phyloP scores from a whole-genome alignment of 2,329 filamentous ascomycete genomes.

The Trichothecium sympodiale region DNA sequence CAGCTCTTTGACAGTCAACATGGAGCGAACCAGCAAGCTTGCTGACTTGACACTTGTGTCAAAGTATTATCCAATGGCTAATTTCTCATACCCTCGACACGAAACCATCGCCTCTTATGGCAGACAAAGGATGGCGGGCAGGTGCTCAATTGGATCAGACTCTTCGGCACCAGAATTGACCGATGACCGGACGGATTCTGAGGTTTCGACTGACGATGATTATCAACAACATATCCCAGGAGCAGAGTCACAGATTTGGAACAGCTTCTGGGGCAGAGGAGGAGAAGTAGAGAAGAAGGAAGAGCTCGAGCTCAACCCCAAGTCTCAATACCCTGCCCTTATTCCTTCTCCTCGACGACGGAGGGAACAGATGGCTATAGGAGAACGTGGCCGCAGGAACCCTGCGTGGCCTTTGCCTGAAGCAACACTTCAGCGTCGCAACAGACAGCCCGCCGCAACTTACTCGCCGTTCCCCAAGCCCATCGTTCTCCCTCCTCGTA shows the following conservation, averaged over 20 bases:
- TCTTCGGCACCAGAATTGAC: conserved; percentile 36
- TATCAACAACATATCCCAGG: conserved; percentile 32
- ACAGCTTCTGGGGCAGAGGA: conserved; percentile 32
- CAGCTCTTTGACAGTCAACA: conserved; percentile 8
- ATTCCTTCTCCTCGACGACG: conserved; percentile 18
- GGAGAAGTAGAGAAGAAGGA: conserved; percentile 6
- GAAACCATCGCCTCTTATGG: conserved; percentile 10
- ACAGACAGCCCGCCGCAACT: conserved; percentile 14
- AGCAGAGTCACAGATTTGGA: conserved; percentile 32
- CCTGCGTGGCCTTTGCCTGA: conserved; percentile 16
- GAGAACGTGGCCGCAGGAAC: conserved; percentile 13
- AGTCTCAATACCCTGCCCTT: conserved; percentile 20
- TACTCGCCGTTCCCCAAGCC: conserved; percentile 33
- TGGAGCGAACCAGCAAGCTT: conserved; percentile 25
- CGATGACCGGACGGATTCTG: conserved; percentile 39
- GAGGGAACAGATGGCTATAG: conserved; percentile 4
- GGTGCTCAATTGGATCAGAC: conserved; percentile 34
- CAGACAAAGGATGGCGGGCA: conserved; percentile 14
- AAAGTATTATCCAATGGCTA: conserved; percentile 27
- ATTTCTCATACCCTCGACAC: conserved; percentile 27
- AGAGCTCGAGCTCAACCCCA: conserved; percentile 7
- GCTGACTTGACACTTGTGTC: conserved; percentile 26
- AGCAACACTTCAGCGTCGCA: conserved; percentile 3
- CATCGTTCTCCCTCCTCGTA: conserved; percentile 21
- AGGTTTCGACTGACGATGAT: conserved; percentile 39